Evolutionary conservation across 345 rosid genomes (phyloP), one percentile per base, ranked within the genome.

Genomic region (Brassica nigra): DNA sequence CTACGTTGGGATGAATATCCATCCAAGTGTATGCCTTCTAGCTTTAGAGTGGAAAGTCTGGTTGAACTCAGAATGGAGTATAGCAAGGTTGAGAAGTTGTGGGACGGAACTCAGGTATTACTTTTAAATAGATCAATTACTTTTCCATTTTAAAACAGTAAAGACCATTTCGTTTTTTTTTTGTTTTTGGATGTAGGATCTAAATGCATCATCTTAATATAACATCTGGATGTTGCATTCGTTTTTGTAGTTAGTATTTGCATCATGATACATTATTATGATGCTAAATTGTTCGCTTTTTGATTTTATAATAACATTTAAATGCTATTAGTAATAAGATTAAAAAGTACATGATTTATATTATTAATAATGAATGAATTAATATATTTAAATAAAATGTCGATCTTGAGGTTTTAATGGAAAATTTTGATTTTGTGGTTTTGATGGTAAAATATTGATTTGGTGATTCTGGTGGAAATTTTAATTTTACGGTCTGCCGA

Each of bases 31-130:
- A 58, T 58, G 30, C 62, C 62, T 58, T 58, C 0, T 0, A 0
- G 3, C 27, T 34, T 65, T 16, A 65, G 27, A 4, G 49, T 0
- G 4, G 69, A 36, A 0, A 4, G 0, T 66, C n/a, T 66, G 30
- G 70, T 66, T 66, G 8, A 36, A 36, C 70, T 66, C 30, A 36
- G 0, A 18, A 66, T 66, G 70, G 2, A 16, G 15, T 0, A 31
- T 1, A 62, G 62, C 9, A 44, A 28, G 68, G 47, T 62, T 62
- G 77, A 73, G 27, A 73, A 73, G 30, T 2, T 73, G 12, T 73
- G 77, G 77, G 61, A 62, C 9, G 77, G 77, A 15, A 6, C 14
- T 16, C 29, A 62, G 68, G 77, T 73, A 71, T 12, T 34, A 34
- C 27, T 65, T 36, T 16, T 16, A 54, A 54, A 5, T 12, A 12